These are phyloP conservation scores for Penicillium freii DNA, from an alignment of 2,329 filamentous ascomycete genomes.

Conservation along the genomic window DNA sequence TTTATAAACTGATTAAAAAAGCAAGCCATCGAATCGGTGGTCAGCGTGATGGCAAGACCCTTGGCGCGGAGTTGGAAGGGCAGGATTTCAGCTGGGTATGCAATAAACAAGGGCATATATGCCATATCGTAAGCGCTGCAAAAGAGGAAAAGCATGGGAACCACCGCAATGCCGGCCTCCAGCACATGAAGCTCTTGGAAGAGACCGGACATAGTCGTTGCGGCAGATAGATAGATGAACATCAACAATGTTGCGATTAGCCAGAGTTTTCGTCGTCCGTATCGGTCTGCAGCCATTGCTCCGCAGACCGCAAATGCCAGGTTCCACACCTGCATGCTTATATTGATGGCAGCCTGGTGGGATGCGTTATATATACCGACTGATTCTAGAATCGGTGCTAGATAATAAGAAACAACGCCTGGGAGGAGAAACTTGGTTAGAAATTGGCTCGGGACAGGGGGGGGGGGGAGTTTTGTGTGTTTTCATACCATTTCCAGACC, in stretches of 20 bases:
- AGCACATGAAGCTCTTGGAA: conserved; percentile 18
- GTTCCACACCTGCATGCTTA: conserved; percentile 17
- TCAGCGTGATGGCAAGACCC: conserved; percentile 22
- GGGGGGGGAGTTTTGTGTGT: no score
- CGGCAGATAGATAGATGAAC: conserved; percentile 19
- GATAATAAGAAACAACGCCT: conserved; percentile 27
- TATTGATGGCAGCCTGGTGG: conserved; percentile 16
- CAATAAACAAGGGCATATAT: conserved; percentile 21
- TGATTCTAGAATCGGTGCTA: conserved; percentile 16
- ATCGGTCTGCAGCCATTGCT: conserved; percentile 9
- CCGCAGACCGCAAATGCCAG: conserved; percentile 5
- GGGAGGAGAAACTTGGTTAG: background rate
- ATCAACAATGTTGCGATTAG: conserved; percentile 15
- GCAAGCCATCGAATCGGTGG: conserved; percentile 26
- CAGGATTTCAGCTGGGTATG: conserved; percentile 23
- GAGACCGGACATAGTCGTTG: conserved; percentile 17
- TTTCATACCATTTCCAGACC: conserved; percentile 11
- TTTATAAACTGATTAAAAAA: conserved; percentile 44
- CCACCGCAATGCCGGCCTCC: conserved; percentile 28
- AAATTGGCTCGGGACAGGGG: background rate
- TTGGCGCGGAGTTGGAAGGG: conserved; percentile 24
- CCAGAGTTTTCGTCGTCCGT: conserved; percentile 17
- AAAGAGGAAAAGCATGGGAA: conserved; percentile 25
- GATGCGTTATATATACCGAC: conserved; percentile 20
- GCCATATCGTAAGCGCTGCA: conserved; percentile 22